Conservation (phyloP, 371 early-diverging fungal genomes). For the Blakeslea trispora region DNA sequence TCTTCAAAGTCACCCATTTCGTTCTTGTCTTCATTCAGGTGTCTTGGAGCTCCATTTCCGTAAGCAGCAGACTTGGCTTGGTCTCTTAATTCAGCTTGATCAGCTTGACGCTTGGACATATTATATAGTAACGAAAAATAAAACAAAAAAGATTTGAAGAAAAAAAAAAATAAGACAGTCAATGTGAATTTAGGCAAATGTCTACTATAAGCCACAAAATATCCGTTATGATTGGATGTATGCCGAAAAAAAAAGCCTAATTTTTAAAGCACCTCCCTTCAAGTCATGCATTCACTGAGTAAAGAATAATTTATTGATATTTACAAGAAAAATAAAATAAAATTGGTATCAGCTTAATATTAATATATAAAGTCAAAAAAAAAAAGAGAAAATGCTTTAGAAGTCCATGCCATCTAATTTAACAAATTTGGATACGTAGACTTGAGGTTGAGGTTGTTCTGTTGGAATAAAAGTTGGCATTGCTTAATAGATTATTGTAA, state of each 20-base stretch:
- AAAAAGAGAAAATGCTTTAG: background rate
- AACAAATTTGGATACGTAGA: background rate
- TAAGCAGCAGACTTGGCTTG: conserved; percentile 47
- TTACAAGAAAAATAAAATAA: too few relatives aligned
- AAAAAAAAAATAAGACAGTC: conserved; percentile 13
- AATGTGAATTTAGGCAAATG: background rate
- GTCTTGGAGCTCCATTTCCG: conserved; percentile 33
- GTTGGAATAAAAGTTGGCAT: background rate
- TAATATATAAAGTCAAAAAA: background rate
- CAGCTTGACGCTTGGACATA: conserved; percentile 68
- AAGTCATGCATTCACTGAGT: too few relatives aligned
- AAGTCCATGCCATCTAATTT: background rate
- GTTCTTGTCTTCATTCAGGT: conserved; percentile 52
- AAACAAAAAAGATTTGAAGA: conserved; percentile 13
- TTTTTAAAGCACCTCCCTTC: too few relatives aligned
- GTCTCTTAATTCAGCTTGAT: conserved; percentile 53
- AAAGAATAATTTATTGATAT: too few relatives aligned
- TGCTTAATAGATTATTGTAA: conserved; percentile 2
- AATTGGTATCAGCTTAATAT: background rate
- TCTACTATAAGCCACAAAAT: background rate
- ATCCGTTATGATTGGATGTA: too few relatives aligned
- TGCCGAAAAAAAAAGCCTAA: too few relatives aligned
- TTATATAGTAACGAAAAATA: background rate
- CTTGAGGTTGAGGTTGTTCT: background rate
- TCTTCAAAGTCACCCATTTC: conserved; percentile 97